Conservation (phyloP, 2,329 filamentous ascomycete species). For the Fusarium transvaalense region DNA sequence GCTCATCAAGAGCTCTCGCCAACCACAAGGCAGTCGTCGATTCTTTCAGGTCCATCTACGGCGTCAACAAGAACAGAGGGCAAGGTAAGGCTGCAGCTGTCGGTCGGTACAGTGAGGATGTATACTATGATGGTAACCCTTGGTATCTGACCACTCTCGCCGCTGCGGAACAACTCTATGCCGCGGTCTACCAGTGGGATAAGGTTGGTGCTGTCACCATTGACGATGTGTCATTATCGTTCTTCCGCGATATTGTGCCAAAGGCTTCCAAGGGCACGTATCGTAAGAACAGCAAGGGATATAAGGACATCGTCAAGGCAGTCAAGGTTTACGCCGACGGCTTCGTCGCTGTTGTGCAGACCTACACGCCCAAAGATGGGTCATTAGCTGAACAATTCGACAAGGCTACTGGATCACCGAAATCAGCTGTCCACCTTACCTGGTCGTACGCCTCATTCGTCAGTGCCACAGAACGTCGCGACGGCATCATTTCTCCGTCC, state of each 20-base stretch:
- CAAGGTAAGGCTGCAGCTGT: conserved; percentile 69
- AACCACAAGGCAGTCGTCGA: conserved; percentile 81
- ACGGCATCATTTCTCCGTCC: conserved; percentile 63
- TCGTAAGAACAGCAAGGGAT: conserved; percentile 17
- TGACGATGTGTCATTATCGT: conserved; percentile 12
- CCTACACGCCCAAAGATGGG: conserved; percentile 72
- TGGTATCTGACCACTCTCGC: conserved; percentile 81
- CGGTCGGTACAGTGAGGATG: conserved; percentile 76
- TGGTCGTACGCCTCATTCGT: conserved; percentile 79
- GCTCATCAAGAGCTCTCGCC: conserved; percentile 72
- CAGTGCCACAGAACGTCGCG: conserved; percentile 67
- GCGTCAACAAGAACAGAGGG: conserved; percentile 72
- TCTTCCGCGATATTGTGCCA: conserved; percentile 27
- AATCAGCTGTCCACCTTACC: conserved; percentile 75
- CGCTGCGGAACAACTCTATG: conserved; percentile 81
- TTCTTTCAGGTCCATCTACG: conserved; percentile 75
- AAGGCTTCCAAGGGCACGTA: conserved; percentile 26
- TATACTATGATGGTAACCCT: conserved; percentile 80
- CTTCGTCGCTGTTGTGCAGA: conserved; percentile 61
- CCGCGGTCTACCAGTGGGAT: conserved; percentile 78
- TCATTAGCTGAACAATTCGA: conserved; percentile 75
- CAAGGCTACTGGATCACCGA: conserved; percentile 61
- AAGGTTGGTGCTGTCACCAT: conserved; percentile 67
- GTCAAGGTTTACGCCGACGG: conserved; percentile 27
- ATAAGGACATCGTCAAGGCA: conserved; percentile 20